These are phyloP conservation scores for Fonsecaea multimorphosa DNA, from an alignment of 2,329 filamentous ascomycete species.

Conservation along the genomic window DNA sequence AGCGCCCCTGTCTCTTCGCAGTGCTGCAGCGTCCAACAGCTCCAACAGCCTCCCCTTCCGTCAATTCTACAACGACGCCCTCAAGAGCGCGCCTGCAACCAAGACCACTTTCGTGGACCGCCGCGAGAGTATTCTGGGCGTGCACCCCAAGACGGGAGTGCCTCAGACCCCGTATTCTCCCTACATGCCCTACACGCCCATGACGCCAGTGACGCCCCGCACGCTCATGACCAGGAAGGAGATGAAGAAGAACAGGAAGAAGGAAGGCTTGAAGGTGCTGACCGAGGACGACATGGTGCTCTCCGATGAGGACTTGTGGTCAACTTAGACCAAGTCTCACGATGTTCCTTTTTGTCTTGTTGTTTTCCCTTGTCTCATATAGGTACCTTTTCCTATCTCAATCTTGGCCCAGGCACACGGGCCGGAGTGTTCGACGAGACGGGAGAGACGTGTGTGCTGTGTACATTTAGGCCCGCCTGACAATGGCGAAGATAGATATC, in stretches of 20 bases:
- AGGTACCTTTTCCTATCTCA: not conserved
- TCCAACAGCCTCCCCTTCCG: conserved; percentile 53
- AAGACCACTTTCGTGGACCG: conserved; percentile 58
- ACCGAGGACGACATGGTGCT: conserved; percentile 56
- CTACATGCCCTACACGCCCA: conserved; percentile 58
- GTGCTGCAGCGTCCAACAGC: conserved; percentile 32
- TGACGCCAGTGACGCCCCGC: conserved; percentile 53
- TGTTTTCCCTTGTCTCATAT: not conserved
- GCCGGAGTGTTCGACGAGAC: not conserved
- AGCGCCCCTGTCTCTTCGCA: conserved; percentile 25
- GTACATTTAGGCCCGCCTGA: conserved; percentile 8
- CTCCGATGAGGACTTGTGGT: conserved; percentile 56
- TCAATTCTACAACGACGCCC: conserved; percentile 47
- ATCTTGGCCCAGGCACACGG: not conserved
- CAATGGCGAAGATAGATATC: conserved; percentile 7
- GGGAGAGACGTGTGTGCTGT: not conserved
- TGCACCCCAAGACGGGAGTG: conserved; percentile 53
- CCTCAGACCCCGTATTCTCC: conserved; percentile 57
- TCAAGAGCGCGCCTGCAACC: conserved; percentile 53
- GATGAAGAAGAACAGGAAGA: conserved; percentile 49
- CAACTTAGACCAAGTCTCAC: conserved; percentile 22
- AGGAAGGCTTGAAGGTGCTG: conserved; percentile 52
- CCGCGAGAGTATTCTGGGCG: conserved; percentile 44
- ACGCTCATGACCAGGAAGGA: conserved; percentile 54
- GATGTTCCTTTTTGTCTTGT: not conserved